These are phyloP conservation scores for Acacia acuminata DNA, from an alignment of 306 rosid species.

Conservation along the genomic window DNA sequence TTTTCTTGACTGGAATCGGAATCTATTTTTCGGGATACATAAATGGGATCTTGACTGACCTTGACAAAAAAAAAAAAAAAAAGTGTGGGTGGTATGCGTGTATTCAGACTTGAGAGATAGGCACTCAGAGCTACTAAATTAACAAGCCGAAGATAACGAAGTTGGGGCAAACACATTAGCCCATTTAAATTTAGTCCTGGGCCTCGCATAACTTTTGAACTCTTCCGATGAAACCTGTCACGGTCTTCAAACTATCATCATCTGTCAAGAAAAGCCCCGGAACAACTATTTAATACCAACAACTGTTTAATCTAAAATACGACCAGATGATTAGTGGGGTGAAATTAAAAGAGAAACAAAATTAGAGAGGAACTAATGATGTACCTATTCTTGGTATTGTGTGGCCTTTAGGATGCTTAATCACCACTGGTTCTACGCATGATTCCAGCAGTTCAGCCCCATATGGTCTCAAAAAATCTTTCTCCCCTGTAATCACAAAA, in stretches of 20 bases:
- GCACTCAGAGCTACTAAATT: neutral
- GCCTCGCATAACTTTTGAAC: slow-evolving; percentile 34
- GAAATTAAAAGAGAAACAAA: neutral
- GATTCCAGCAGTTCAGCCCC: slow-evolving; percentile 52
- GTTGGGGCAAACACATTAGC: neutral
- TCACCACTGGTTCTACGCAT: slow-evolving; percentile 46
- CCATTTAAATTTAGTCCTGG: slow-evolving; percentile 7
- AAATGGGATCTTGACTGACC: no score
- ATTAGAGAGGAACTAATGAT: neutral
- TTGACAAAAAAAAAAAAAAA: neutral
- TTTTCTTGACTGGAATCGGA: no score
- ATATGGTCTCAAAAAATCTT: slow-evolving; percentile 55
- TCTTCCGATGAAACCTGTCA: slow-evolving; percentile 46
- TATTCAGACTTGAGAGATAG: neutral
- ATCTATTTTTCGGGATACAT: no score
- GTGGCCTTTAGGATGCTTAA: slow-evolving; percentile 79
- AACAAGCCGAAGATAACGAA: neutral
- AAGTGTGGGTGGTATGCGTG: neutral
- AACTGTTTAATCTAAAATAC: neutral
- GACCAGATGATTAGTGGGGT: no score
- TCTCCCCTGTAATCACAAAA: slow-evolving; percentile 48
- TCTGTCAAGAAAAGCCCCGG: slow-evolving; percentile 27
- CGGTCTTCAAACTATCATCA: slow-evolving; percentile 39
- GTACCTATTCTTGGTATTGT: slow-evolving; percentile 62
- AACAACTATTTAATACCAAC: neutral